phyloP scores from a whole-genome alignment of 2,329 filamentous ascomycete genomes.

The Fusarium lateritium region DNA sequence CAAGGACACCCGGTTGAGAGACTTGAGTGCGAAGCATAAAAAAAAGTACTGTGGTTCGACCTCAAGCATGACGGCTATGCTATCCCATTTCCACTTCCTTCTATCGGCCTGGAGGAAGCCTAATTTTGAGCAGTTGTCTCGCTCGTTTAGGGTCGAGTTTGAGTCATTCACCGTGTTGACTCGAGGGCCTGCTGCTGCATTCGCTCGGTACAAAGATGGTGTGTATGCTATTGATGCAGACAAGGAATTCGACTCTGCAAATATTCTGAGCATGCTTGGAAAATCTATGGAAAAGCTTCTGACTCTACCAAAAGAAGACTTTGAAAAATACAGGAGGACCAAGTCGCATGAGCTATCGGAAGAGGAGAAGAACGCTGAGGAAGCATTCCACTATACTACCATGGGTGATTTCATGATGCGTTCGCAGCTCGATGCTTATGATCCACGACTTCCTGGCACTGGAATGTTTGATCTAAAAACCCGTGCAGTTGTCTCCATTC shows the following conservation, averaged over 20 bases:
- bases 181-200: slow-evolving; percentile 82
- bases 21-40: slow-evolving; percentile 74
- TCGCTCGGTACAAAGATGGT: slow-evolving; percentile 86
- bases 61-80: slow-evolving; percentile 91
- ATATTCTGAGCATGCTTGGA: slow-evolving; percentile 90
- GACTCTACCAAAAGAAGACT: slow-evolving; percentile 85
- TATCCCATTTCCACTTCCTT: slow-evolving; percentile 94
- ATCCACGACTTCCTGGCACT: slow-evolving; percentile 86
- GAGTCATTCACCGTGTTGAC: slow-evolving; percentile 79
- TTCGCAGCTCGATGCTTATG: slow-evolving; percentile 93
- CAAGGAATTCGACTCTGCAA: slow-evolving; percentile 89
- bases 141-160: slow-evolving; percentile 73
- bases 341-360: slow-evolving; percentile 78
- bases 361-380: slow-evolving; percentile 78
- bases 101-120: slow-evolving; percentile 86
- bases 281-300: slow-evolving; percentile 98
- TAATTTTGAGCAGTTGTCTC: slow-evolving; percentile 76
- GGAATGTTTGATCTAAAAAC: slow-evolving; percentile 99
- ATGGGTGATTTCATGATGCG: slow-evolving; percentile 92
- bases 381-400: slow-evolving; percentile 90
- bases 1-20: slow-evolving; percentile 79
- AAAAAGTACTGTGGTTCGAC: slow-evolving; percentile 95
- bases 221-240: slow-evolving; percentile 96
- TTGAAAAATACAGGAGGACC: slow-evolving; percentile 83
- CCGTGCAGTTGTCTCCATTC: slow-evolving; percentile 89